These are phyloP conservation scores for Hemileccinum impolitum DNA, from an alignment of 768 basidiomycete species.

Conservation along the genomic window DNA sequence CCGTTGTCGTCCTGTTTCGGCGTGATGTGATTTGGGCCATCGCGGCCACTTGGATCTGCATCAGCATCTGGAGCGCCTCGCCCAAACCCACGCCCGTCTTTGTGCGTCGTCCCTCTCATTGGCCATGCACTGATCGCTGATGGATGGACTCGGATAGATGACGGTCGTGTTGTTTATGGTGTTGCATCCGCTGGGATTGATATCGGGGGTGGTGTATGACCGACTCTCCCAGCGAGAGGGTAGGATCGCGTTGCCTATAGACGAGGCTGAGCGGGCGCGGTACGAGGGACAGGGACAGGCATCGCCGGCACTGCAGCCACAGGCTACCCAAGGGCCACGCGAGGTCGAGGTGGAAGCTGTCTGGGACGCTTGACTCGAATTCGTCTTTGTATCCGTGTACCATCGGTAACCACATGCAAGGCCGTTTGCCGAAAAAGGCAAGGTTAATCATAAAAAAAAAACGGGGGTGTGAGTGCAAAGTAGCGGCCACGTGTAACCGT, in stretches of 20 bases:
- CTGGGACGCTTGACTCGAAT: conserved; percentile 30
- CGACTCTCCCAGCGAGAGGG: conserved; percentile 25
- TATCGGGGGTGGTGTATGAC: conserved; percentile 44
- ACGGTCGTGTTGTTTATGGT: conserved; percentile 61
- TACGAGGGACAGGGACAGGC: conserved; percentile 7
- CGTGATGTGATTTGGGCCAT: conserved; percentile 74
- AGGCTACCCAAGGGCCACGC: conserved; percentile 32
- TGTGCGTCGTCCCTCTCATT: conserved; percentile 37
- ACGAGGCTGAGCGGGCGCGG: conserved; percentile 22
- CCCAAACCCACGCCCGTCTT: conserved; percentile 66
- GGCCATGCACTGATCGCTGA: background rate
- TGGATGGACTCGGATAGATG: conserved; percentile 37
- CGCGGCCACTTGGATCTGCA: conserved; percentile 70
- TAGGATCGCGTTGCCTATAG: conserved; percentile 42
- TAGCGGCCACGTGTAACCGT: background rate
- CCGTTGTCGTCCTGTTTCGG: conserved; percentile 52
- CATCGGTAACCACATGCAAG: background rate
- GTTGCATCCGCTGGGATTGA: conserved; percentile 59
- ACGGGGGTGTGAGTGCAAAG: background rate
- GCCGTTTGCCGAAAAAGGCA: conserved; percentile 3
- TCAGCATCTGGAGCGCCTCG: conserved; percentile 56
- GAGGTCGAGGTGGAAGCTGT: conserved; percentile 43
- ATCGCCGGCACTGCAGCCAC: background rate
- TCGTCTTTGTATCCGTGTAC: background rate
- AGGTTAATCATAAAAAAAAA: background rate